Base-by-base conservation (phyloP, 805 yeast genomes). In the Schwanniomyces yamadae region DNA sequence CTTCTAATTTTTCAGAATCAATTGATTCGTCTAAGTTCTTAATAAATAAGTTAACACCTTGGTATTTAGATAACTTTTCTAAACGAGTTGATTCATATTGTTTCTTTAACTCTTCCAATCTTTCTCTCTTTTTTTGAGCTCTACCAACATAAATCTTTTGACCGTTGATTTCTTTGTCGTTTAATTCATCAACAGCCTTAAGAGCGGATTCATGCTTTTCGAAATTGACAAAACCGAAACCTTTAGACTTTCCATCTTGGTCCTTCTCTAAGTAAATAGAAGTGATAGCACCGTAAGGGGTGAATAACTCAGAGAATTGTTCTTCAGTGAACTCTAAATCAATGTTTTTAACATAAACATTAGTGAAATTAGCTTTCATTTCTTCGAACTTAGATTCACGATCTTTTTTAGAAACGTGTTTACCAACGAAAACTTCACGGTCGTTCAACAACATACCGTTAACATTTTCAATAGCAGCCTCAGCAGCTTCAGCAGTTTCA, bases 61-160 rank as follows among this genome's bases (percentile, higher is more conserved):
- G 97, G 78, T 84, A 89, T 73, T 91, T 90, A 61, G 83, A 80
- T 62, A 87, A 72, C 69, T 87, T 87, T 75, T 93, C 98, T 64
- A 84, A 77, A 66, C 95, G 82, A 53, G 84, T 82, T 52, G 85
- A 79, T 72, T 93, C 98, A 74, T 87, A 83, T 74, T 88, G 95
- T 72, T 83, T 84, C 77, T 85, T 88, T 69, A 93, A 84, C 71
- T 89, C 95, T 74, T 88, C 95, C 61, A 82, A 69, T 77, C 99
- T 90, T 80, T 93, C 99, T 69, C 85, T 78, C 80, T 89, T 91
- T 89, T 89, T 91, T 77, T 93, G 99, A 54, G 99, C 99, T 72
- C 99, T 88, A 58, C 97, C 96, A 58, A 91, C 99, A 66, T 81
- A 93, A 49, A 93, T 71, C 67, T 74, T 78, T 74, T 86, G 87